A percentile compares a stretch with the other conserved stretches of the same genome.
These are phyloP conservation scores for Melaleuca quinquenervia DNA, from an alignment of 345 rosid genomes.

Conservation along the genomic window DNA sequence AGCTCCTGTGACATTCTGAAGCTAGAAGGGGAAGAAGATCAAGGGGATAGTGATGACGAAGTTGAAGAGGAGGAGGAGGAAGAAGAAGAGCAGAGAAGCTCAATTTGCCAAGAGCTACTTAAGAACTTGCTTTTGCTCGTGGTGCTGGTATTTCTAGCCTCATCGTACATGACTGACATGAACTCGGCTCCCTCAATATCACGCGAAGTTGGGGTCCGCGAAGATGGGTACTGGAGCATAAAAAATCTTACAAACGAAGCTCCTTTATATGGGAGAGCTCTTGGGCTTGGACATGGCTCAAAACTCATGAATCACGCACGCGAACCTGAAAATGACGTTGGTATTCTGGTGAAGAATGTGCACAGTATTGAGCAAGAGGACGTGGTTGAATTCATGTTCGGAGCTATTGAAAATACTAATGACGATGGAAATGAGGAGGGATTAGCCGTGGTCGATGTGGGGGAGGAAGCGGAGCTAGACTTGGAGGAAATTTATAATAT, in stretches of 20 bases:
- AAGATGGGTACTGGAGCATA: slow-evolving; percentile 5
- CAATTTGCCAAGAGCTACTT: slow-evolving; percentile 9
- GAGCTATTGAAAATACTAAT: neutral
- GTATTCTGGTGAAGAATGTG: neutral
- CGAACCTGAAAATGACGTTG: neutral
- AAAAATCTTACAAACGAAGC: slow-evolving; percentile 4
- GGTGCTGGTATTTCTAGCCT: slow-evolving; percentile 16
- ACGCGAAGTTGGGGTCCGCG: slow-evolving; percentile 1
- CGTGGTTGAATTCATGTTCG: neutral
- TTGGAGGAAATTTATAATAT: neutral
- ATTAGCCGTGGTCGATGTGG: neutral
- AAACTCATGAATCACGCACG: neutral
- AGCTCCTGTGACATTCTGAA: slow-evolving; percentile 6
- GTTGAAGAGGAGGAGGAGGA: slow-evolving; percentile 6
- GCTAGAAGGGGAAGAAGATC: slow-evolving; percentile 8
- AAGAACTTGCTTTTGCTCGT: slow-evolving; percentile 8
- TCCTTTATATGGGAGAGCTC: neutral
- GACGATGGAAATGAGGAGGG: neutral
- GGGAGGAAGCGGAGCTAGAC: neutral
- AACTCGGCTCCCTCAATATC: slow-evolving; percentile 11
- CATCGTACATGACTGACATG: slow-evolving; percentile 22
- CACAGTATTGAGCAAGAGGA: neutral
- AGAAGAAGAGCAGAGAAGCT: slow-evolving; percentile 11
- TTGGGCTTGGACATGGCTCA: neutral
- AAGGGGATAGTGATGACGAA: slow-evolving; percentile 4